Evolutionary conservation across 495 filamentous ascomycete genomes (phyloP), one percentile per base, ranked within the genome.

Genomic region (Venustampulla echinocandica): DNA sequence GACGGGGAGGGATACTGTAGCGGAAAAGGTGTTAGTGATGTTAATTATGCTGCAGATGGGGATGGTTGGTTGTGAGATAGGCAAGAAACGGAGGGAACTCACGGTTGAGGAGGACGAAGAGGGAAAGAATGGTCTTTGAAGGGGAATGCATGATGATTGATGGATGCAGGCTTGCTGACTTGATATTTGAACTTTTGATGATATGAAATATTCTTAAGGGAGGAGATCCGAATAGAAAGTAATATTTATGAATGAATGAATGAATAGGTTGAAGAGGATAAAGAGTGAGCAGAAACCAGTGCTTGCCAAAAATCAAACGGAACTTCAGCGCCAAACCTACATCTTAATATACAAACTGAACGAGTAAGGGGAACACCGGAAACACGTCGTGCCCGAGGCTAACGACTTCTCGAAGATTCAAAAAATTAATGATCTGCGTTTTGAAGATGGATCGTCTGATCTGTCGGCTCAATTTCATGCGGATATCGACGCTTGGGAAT

Each of bases 371-470:
- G 6, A 30, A 30, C 6, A 30, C 13, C 27, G 6, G 27, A 30
- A 30, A 7, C 13, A 13, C 6, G n/a, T 4, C 18, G 11, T 15
- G 33, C 13, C 11, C 33, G 33, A 14, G 27, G 33, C 13, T n/a
- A 10, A 35, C 5, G n/a, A 6, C 33, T 35, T 35, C 18, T n/a
- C 18, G 18, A n/a, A 10, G 13, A 5, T 4, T 4, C 33, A 35
- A 15, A 35, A 35, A 35, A 10, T 35, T 35, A n/a, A 10, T 5
- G 33, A 35, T 35, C 33, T 35, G 18, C 33, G 7, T 10, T 14
- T 35, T 35, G 33, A 35, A 35, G 33, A n/a, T 15, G 18, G 33
- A 35, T 35, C 33, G 33, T 35, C 33, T 35, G 33, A 35, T 35
- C 33, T 14, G 33, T 35, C 33, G 33, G 13, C 33, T 35, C 33